Percentiles rank a stretch among this genome's conserved stretches.
These are phyloP conservation scores for Curvularia lunata DNA, from an alignment of 2,329 filamentous ascomycete species.

Conservation along the genomic window DNA sequence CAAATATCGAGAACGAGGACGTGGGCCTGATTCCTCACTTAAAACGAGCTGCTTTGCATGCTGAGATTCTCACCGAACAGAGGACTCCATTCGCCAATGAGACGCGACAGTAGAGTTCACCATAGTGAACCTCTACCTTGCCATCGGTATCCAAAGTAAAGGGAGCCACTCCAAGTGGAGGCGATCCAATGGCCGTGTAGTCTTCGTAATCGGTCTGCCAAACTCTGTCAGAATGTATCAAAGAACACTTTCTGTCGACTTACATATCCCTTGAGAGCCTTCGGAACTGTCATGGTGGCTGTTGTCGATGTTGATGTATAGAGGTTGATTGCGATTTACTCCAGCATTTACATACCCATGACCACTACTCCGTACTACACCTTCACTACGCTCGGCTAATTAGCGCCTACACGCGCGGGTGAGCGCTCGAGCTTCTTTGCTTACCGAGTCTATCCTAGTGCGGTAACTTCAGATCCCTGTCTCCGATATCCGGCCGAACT, in stretches of 20 bases:
- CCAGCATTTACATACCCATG: not conserved
- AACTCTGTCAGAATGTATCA: not conserved
- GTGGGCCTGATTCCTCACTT: not conserved
- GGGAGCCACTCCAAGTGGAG: not conserved
- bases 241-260: not conserved
- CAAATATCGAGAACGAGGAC: not conserved
- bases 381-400: not conserved
- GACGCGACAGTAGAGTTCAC: not conserved
- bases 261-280: not conserved
- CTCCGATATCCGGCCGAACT: slow-evolving; percentile 18
- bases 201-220: not conserved
- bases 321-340: not conserved
- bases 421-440: not conserved
- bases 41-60: not conserved
- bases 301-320: not conserved
- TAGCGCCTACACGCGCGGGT: not conserved
- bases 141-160: not conserved
- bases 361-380: too few relatives aligned
- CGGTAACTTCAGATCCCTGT: slow-evolving; percentile 2
- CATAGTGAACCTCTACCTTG: not conserved
- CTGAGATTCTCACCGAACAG: not conserved
- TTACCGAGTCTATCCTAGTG: too few relatives aligned
- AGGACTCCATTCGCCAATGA: not conserved
- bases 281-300: not conserved
- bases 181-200: not conserved